Evolutionary conservation across 2,329 filamentous ascomycete species (phyloP), one percentile per base, ranked within the genome.

Genomic region (Aspergillus sp.): DNA sequence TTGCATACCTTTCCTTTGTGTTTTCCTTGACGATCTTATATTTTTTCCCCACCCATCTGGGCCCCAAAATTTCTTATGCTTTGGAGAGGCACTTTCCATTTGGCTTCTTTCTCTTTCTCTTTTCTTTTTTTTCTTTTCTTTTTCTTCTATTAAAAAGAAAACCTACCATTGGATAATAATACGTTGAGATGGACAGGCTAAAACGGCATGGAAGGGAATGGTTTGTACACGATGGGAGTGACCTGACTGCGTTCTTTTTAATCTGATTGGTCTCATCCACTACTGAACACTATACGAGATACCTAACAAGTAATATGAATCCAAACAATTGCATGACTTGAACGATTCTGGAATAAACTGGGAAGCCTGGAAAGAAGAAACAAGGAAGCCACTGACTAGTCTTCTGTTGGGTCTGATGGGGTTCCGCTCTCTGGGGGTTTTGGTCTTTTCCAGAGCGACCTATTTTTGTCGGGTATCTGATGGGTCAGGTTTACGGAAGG

Each of bases 181-280:
- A 59, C 58, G 61, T 60, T 57, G 36, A 58, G 30, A 43, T 47
- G 60, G 51, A 55, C 21, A 47, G 50, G 51, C 48, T 57, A 60
- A 63, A 58, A 64, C 52, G 57, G 38, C 58, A 43, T 55, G 59
- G 30, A 61, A 38, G 58, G 50, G 19, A 57, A 32, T 21, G 55
- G 23, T 25, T 55, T 67, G 66, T 65, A 67, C 41, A 45, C 57
- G 63, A 65, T 67, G 51, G 57, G 45, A 55, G 52, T 61, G 58
- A 57, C 41, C 58, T 58, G 50, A 53, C 39, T 58, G 55, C 62
- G 45, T 57, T 59, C 50, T 52, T 62, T 57, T 61, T 48, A 53
- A 64, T 65, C 58, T 60, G 43, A 65, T 59, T 55, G 59, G 64
- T 63, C 63, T 64, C 56, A 63, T 63, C 58, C 55, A 63, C 52